These are phyloP conservation scores for Lepidium campestre DNA, from an alignment of 441 rosid genomes.

Conservation along the genomic window DNA sequence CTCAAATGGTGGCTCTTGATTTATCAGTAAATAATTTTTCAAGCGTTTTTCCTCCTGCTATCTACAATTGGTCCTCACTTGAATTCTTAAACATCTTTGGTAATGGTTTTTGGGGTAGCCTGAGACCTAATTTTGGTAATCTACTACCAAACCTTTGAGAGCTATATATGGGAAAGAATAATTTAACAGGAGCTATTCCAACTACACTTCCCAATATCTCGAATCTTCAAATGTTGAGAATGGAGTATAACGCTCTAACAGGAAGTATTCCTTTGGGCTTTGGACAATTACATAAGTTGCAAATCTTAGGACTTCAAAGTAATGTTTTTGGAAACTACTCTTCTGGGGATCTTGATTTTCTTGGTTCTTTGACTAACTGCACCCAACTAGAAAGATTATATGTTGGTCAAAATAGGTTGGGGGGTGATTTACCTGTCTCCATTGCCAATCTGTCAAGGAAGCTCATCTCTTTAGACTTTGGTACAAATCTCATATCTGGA, in stretches of 20 bases:
- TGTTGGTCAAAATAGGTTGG: not conserved
- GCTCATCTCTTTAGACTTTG: not conserved
- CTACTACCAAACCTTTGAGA: not conserved
- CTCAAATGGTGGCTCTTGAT: fast-evolving
- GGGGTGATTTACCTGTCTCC: not conserved
- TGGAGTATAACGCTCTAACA: not conserved
- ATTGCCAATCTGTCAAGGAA: not conserved
- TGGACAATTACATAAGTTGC: not conserved
- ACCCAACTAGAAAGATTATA: not conserved
- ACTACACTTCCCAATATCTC: not conserved
- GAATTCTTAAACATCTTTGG: not conserved
- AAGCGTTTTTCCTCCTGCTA: not conserved
- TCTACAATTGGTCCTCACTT: not conserved
- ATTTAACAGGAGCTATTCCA: not conserved
- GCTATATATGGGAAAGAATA: not conserved
- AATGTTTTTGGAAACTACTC: not conserved
- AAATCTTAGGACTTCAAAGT: not conserved
- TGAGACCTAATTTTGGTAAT: not conserved
- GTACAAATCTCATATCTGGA: not conserved
- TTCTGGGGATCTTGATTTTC: not conserved
- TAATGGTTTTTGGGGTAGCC: not conserved
- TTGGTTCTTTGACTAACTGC: constrained; percentile 7
- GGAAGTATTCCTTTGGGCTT: not conserved
- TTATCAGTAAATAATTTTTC: not conserved
- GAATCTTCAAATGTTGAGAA: not conserved